Conservation (phyloP, 306 rosid species). For the Cicer judaicum region DNA sequence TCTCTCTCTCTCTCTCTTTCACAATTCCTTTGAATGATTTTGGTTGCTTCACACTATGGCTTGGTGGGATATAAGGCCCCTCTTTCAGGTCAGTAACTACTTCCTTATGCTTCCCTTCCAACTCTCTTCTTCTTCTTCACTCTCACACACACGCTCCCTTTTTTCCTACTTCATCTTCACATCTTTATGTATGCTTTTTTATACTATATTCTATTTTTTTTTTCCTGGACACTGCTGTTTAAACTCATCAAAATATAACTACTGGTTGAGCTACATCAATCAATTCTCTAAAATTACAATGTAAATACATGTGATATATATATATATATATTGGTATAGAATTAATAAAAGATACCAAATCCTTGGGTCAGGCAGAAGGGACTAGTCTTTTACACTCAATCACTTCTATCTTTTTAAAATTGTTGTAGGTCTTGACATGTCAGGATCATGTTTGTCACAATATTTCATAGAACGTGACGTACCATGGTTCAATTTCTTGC, state of each 20-base stretch:
- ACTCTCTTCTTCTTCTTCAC: background rate
- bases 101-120: background rate
- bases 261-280: background rate
- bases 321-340: too few relatives aligned
- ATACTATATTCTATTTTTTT: background rate
- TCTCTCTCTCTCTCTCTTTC: background rate
- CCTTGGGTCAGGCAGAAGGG: too few relatives aligned
- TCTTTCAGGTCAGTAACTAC: constrained; percentile 23
- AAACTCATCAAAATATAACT: background rate
- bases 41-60: constrained; percentile 50
- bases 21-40: too few relatives aligned
- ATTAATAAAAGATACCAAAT: too few relatives aligned
- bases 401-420: too few relatives aligned
- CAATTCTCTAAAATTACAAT: too few relatives aligned
- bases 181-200: background rate
- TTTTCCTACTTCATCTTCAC: constrained; percentile 6
- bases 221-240: background rate
- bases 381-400: too few relatives aligned
- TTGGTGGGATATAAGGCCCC: constrained; percentile 64
- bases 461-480: too few relatives aligned
- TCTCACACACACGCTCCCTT: background rate
- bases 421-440: too few relatives aligned
- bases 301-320: too few relatives aligned
- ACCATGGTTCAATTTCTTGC: too few relatives aligned
- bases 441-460: too few relatives aligned